These are phyloP conservation scores for Irpex rosettiformis DNA, from an alignment of 1,284 basidiomycete genomes.

Conservation along the genomic window DNA sequence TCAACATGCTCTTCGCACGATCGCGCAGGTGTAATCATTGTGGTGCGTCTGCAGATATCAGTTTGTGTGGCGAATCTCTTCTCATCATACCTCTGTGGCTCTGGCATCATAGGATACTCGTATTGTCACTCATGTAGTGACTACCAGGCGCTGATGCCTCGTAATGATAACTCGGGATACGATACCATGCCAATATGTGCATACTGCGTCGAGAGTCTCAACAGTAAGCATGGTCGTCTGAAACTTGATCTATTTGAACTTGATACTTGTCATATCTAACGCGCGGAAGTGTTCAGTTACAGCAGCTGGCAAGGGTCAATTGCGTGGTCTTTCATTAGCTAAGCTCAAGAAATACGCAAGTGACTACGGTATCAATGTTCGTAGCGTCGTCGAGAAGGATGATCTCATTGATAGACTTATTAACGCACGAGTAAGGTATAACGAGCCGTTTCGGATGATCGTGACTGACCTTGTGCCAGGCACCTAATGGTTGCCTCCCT, in stretches of 20 bases:
- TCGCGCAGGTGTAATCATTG: slow-evolving; percentile 72
- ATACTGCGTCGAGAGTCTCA: slow-evolving; percentile 68
- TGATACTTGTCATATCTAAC: neutral
- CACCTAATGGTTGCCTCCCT: slow-evolving; percentile 52
- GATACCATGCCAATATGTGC: slow-evolving; percentile 62
- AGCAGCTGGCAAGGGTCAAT: slow-evolving; percentile 51
- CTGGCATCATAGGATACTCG: slow-evolving; percentile 46
- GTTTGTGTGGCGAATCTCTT: slow-evolving; percentile 3
- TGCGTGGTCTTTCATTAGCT: slow-evolving; percentile 51
- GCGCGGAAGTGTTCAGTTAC: slow-evolving; percentile 47
- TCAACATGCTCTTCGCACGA: slow-evolving; percentile 62
- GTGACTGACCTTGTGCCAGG: slow-evolving; percentile 26
- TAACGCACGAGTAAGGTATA: slow-evolving; percentile 47
- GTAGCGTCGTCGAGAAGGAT: slow-evolving; percentile 67
- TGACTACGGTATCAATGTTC: slow-evolving; percentile 64
- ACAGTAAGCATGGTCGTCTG: slow-evolving; percentile 37
- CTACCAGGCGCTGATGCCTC: slow-evolving; percentile 72
- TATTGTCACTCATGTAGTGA: slow-evolving; percentile 73
- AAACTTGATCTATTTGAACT: neutral
- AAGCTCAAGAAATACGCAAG: slow-evolving; percentile 66
- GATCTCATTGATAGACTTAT: slow-evolving; percentile 67
- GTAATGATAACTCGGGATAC: slow-evolving; percentile 47
- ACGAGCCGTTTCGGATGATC: neutral
- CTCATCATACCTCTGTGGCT: slow-evolving; percentile 6
- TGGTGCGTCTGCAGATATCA: slow-evolving; percentile 45